Evolutionary conservation across 2,329 filamentous ascomycete genomes (phyloP), one percentile per base, ranked within the genome.

Genomic region (Pseudomassariella vexata): DNA sequence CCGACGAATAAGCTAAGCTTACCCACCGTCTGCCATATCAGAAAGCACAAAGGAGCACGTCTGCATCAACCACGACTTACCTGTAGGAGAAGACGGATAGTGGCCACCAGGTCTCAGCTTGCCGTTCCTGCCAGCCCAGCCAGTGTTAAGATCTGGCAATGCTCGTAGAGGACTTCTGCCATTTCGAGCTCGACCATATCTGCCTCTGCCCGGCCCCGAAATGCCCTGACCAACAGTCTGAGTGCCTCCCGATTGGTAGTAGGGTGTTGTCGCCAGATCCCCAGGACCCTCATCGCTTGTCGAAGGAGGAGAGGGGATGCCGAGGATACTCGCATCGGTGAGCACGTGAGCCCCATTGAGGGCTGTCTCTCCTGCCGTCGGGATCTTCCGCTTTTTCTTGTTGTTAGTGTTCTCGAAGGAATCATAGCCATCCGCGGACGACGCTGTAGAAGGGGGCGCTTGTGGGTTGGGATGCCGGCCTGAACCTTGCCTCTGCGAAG

Each of bases 361-460:
- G 4, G 58, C 74, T 10, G 79, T 68, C 48, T 85, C 84, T 12
- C 85, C 84, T 8, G 86, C 87, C 0, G 88, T 88, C 0, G 92
- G 92, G 22, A 98, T 96, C 63, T 98, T 98, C 46, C 92, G 77
- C 61, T 98, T 96, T 68, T 96, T 98, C 63, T 98, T 98, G 56
- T 98, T 98, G 58, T 95, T 96, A 21, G 87, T 94, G 50, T 96
- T 96, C 59, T 98, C 92, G 49, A 95, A 94, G 6, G 87, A 92
- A 57, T 98, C 92, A 56, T 96, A 96, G 10, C 89, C 88, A 55
- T 96, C 90, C 9, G 76, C 66, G 3, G 82, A 83, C 5, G 81
- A 82, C 5, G 76, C 71, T 16, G 81, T 79, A 9, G 85, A 87
- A 25, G 72, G 73, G 29, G 81, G 73, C 15, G 77, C 74, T 25